A percentile compares a stretch with the other conserved stretches of the same genome.
Conservation (phyloP, 2,329 filamentous ascomycete species). For the Hypoxylon sp. region DNA sequence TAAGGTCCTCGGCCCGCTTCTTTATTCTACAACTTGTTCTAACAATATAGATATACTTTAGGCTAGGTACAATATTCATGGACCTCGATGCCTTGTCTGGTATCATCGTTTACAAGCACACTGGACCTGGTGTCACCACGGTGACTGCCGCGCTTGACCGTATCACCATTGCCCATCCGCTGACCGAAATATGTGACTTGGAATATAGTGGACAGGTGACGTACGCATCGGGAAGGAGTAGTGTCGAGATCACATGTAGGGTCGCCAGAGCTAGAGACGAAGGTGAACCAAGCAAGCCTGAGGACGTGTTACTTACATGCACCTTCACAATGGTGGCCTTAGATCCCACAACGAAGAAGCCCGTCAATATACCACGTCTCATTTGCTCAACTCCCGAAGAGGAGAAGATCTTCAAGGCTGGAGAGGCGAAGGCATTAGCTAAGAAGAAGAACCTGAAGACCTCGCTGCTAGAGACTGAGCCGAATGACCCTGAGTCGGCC, state of each 20-base stretch:
- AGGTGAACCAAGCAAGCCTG: constrained; percentile 66
- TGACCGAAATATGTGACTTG: constrained; percentile 84
- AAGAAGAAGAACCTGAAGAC: constrained; percentile 75
- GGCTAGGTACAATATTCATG: constrained; percentile 82
- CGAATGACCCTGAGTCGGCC: constrained; percentile 79
- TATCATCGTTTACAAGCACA: constrained; percentile 80
- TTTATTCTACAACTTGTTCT: constrained; percentile 6
- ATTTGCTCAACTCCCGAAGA: constrained; percentile 75
- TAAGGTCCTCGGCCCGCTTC: constrained; percentile 66
- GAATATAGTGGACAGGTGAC: constrained; percentile 75
- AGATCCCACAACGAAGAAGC: constrained; percentile 76
- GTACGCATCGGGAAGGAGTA: constrained; percentile 80
- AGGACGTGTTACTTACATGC: constrained; percentile 63
- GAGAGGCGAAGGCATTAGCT: constrained; percentile 70
- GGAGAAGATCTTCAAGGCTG: constrained; percentile 72
- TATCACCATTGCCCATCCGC: constrained; percentile 74
- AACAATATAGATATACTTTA: constrained; percentile 47
- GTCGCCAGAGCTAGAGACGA: constrained; percentile 76
- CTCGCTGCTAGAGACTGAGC: constrained; percentile 76
- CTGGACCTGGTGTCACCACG: constrained; percentile 68
- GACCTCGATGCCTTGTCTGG: constrained; percentile 84
- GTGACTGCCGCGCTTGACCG: constrained; percentile 67
- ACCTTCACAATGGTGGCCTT: constrained; percentile 84
- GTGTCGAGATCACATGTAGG: constrained; percentile 81
- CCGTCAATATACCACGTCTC: constrained; percentile 71